A percentile compares a stretch with the other conserved stretches of the same genome.
These are phyloP conservation scores for Triticum aestivum DNA, from an alignment of 176 grass and related monocot species.

Conservation along the genomic window IWGSC_CS_RefSeq_v2.1 NC_057797.1:655405710-655406209, in stretches of 20 bases:
- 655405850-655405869: slow-evolving; percentile 44
- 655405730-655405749: slow-evolving; percentile 58
- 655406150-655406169: background rate
- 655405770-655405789: slow-evolving; percentile 63
- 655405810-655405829: slow-evolving; percentile 84
- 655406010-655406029: background rate
- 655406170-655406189: background rate
- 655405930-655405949: slow-evolving; percentile 51
- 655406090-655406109: slow-evolving; percentile 42
- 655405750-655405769: slow-evolving; percentile 83
- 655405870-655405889: background rate
- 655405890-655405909: background rate
- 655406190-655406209: background rate
- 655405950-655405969: slow-evolving; percentile 54
- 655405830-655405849: slow-evolving; percentile 75
- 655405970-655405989: slow-evolving; percentile 32
- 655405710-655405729: slow-evolving; percentile 46
- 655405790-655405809: slow-evolving; percentile 64
- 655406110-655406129: slow-evolving; percentile 43
- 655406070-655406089: slow-evolving; percentile 18
- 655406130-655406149: slow-evolving; percentile 11
- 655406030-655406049: too few species aligned
- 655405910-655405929: slow-evolving; percentile 25
- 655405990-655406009: background rate
- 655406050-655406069: background rate